These are phyloP conservation scores for Salix purpurea DNA, from an alignment of 345 rosid species.

Conservation along the genomic window DNA sequence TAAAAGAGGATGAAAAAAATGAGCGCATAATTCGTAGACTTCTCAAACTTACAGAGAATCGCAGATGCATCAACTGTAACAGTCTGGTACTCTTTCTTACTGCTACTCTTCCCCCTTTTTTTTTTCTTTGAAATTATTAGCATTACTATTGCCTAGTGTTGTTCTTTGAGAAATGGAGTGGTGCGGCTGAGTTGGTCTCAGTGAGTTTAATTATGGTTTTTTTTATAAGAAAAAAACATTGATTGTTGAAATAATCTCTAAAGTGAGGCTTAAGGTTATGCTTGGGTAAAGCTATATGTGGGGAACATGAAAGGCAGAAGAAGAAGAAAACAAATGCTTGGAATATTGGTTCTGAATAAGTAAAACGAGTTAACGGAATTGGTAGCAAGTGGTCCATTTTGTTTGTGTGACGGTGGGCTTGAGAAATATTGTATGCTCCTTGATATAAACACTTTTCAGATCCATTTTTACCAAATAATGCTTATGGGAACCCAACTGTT, in stretches of 20 bases:
- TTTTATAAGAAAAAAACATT: not conserved
- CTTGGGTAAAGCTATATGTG: too few species aligned
- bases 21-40: slow-evolving; percentile 80
- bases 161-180: too few species aligned
- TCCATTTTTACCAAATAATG: not conserved
- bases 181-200: not conserved
- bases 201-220: not conserved
- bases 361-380: not conserved
- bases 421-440: not conserved
- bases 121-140: not conserved
- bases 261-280: not conserved
- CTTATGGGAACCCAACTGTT: not conserved
- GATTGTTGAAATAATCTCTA: not conserved
- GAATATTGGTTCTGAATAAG: not conserved
- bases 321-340: not conserved
- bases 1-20: slow-evolving; percentile 86
- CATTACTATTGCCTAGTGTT: too few species aligned
- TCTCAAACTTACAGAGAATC: slow-evolving; percentile 79
- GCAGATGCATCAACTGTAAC: slow-evolving; percentile 87
- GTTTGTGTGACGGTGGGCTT: not conserved
- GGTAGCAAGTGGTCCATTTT: not conserved
- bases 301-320: not conserved
- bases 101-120: slow-evolving; percentile 1
- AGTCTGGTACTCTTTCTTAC: slow-evolving; percentile 55
- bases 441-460: not conserved